A percentile compares a stretch with the other conserved stretches of the same genome.
These are phyloP conservation scores for Alternaria angustiovoidea DNA, from an alignment of 2,329 filamentous ascomycete genomes.

Conservation along the genomic window DNA sequence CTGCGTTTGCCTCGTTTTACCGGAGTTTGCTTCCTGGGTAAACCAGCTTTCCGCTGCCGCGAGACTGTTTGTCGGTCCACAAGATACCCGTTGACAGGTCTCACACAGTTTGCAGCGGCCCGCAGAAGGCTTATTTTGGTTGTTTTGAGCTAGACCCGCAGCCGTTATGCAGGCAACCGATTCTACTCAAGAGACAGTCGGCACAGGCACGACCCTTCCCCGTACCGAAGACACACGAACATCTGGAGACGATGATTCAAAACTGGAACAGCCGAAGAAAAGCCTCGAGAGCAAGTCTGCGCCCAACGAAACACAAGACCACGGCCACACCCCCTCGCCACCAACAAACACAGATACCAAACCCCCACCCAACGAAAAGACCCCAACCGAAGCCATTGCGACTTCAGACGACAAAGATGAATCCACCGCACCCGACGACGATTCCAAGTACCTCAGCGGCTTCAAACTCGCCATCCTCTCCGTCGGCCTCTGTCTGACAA, in stretches of 20 bases:
- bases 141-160: conserved; percentile 1
- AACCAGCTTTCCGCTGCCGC: too few species aligned
- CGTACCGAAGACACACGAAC: background rate
- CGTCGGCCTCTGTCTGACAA: too few species aligned
- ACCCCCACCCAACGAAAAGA: background rate
- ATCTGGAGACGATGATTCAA: background rate
- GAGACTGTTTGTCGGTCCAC: background rate
- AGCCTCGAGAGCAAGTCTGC: background rate
- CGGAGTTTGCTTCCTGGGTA: too few species aligned
- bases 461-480: too few species aligned
- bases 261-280: conserved; percentile 1
- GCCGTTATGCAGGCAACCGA: conserved; percentile 16
- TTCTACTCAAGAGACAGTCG: background rate
- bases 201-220: conserved; percentile 8
- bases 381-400: too few species aligned
- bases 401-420: too few species aligned
- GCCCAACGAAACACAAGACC: background rate
- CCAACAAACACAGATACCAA: background rate
- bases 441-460: too few species aligned
- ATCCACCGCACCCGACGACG: too few species aligned
- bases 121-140: conserved; percentile 13
- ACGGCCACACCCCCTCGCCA: background rate
- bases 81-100: conserved; percentile 1
- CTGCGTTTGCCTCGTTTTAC: background rate
- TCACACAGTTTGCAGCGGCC: conserved; percentile 13